Evolutionary conservation across 78 protist species (phyloP), one percentile per base, ranked within the genome.

Genomic region (Isochrysis galbana): DNA sequence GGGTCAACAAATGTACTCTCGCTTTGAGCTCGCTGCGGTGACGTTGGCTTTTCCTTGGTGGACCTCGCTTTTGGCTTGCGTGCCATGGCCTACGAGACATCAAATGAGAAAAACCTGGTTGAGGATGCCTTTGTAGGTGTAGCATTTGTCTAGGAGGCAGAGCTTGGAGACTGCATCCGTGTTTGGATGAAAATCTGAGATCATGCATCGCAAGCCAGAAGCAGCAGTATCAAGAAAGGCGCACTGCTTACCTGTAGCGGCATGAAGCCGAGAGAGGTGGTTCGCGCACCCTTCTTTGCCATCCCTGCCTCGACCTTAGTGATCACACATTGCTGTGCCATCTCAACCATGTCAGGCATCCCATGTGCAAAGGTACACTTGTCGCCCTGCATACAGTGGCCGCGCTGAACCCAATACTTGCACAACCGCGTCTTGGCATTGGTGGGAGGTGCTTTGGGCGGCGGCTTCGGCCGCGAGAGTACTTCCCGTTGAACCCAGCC

Each of bases 391-490:
- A 22, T 2, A 46, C 84, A 77, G 34, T 21, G 5, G 36, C 84
- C 84, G 32, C 84, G 84, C 46, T 77, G 84, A 17, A 77, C 47
- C 84, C 84, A 77, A 19, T 2, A 39, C 46, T 77, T 77, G 47
- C 84, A 77, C 47, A 77, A 46, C 84, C 21, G 2, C 84, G 84
- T 77, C 84, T 77, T 77, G 19, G 84, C 84, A 26, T 77, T 77
- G 19, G 84, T 42, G 44, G 80, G 41, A 14, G 80, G 80, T 17
- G 10, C 1, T 21, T 2, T 2, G 29, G 80, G 80, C 80, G 80
- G 38, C 29, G 80, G 80, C 72, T 61, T 61, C 14, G 72, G n/a
- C 72, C 72, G 22, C 41, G 80, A 14, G 44, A 41, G 80, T 3
- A 34, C 1, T 32, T 23, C 36, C 10, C 29, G 74, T 32, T 61